These are phyloP conservation scores for Panicum hallii DNA, from an alignment of 202 grass and related monocot species.

Conservation along the genomic window DNA sequence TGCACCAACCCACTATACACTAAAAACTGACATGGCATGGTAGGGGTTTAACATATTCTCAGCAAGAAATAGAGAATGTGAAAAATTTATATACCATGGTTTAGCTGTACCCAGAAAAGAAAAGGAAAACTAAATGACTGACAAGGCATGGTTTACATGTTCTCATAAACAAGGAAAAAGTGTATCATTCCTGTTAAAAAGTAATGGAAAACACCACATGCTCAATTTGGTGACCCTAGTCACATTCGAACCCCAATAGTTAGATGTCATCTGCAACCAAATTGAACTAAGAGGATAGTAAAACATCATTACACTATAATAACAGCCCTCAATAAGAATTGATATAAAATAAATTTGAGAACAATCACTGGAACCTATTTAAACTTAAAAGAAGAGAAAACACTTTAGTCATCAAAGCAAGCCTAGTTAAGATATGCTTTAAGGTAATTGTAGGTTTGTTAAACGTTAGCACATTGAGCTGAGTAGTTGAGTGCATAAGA, in stretches of 20 bases:
- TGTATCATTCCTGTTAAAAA: neutral
- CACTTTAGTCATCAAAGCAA: neutral
- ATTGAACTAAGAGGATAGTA: conserved; percentile 17
- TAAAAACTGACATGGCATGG: neutral
- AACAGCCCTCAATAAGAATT: neutral
- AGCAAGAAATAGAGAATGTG: neutral
- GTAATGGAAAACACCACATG: neutral
- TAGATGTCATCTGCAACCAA: conserved; percentile 24
- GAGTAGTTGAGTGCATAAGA: conserved; percentile 32
- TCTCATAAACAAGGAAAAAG: neutral
- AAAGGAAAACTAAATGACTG: neutral
- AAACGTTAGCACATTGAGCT: conserved; percentile 10
- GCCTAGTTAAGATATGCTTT: conserved; percentile 6
- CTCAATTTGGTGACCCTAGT: neutral
- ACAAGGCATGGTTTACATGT: neutral
- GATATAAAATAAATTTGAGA: neutral
- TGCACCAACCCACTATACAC: neutral
- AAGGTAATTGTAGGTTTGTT: neutral
- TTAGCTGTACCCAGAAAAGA: neutral
- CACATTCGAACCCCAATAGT: neutral
- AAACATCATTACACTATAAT: conserved; percentile 4
- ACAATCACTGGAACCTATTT: neutral
- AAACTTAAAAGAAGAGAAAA: conserved; percentile 6
- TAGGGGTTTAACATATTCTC: neutral
- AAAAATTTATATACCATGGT: neutral